Evolutionary conservation across 2,329 filamentous ascomycete species (phyloP), one percentile per base, ranked within the genome.

Genomic region (Chrysoporthe austroafricana): DNA sequence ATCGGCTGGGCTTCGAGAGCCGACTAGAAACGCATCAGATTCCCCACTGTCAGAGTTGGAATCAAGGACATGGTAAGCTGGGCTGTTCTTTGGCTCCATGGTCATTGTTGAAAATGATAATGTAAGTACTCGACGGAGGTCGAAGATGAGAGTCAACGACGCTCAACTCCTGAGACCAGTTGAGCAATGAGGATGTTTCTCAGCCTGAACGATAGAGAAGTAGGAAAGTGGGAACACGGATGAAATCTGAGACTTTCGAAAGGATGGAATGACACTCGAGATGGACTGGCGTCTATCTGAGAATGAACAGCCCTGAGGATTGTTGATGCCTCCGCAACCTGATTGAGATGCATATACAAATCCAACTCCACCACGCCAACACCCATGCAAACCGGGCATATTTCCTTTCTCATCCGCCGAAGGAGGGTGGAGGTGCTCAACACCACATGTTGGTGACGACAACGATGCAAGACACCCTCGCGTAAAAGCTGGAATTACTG

Each of bases 1-100:
- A 36, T 58, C 26, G 8, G 13, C 26, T 11, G 42, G 32, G 43
- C 26, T 39, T 21, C n/a, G 21, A 7, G 26, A 9, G 16, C 34
- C 39, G 21, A 48, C 42, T 2, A 64, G 54, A 21, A 64, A 64
- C 9, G 52, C 34, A 26, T 64, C 62, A 16, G 52, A 44, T 39
- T 64, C 62, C 7, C 52, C 62, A n/a, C 43, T 57, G 16, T 64
- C 52, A 11, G 62, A 64, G 4, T 59, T 44, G 14, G 52, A 52
- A 42, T 64, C 62, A 16, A 64, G 43, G 1, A 48, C 26, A 46
- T 64, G 62, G 58, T 64, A 64, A 32, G 43, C 16, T 32, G 32
- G 18, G 26, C 42, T 42, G 32, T 7, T 13, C n/a, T 64, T 58
- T 2, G 16, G 11, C 9, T 58, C 42, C 14, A 58, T 36, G 42